Percentiles rank a stretch among this genome's conserved stretches.
Evolutionary conservation across 2,329 filamentous ascomycete species (phyloP).

Genomic region (Rhinocladiella mackenziei): DNA sequence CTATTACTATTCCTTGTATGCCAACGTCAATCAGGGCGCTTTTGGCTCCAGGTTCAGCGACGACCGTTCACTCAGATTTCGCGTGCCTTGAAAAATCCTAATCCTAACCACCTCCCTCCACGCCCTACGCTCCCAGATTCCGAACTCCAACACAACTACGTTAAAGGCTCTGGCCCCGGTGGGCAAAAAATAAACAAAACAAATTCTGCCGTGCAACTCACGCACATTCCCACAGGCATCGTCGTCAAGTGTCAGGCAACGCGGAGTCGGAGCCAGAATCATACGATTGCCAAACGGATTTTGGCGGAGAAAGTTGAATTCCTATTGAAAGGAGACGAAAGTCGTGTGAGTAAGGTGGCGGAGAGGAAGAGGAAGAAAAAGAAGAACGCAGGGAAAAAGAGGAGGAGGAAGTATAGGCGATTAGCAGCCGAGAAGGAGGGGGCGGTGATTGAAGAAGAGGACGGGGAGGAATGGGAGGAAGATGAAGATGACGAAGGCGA

Average conservation of each 20-base stretch:
- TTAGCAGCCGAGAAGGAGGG: conserved; percentile 33
- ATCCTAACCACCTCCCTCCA: conserved; percentile 51
- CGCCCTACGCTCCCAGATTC: conserved; percentile 65
- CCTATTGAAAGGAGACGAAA: conserved; percentile 66
- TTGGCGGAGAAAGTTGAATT: conserved; percentile 76
- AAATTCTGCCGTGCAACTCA: conserved; percentile 87
- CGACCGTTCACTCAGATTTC: neutral
- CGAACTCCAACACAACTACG: conserved; percentile 78
- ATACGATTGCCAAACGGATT: conserved; percentile 74
- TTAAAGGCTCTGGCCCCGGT: conserved; percentile 88
- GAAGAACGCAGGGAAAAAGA: conserved; percentile 44
- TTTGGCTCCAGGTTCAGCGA: too few species aligned
- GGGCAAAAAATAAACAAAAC: conserved; percentile 99
- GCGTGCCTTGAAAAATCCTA: neutral
- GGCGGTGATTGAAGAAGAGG: conserved; percentile 12
- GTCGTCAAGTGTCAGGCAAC: conserved; percentile 94
- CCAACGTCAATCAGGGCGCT: too few species aligned
- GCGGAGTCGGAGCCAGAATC: conserved; percentile 78
- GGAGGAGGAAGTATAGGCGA: conserved; percentile 42
- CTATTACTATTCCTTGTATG: too few species aligned
- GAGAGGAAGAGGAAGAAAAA: conserved; percentile 67
- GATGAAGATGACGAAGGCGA: conserved; percentile 9
- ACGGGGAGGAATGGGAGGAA: conserved; percentile 16
- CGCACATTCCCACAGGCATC: conserved; percentile 82
- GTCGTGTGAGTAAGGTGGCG: conserved; percentile 75